A percentile compares a stretch with the other conserved stretches of the same genome.
Evolutionary conservation across 2,329 filamentous ascomycete genomes (phyloP).

Genomic region (Aspergillus fumigatiaffinis): DNA sequence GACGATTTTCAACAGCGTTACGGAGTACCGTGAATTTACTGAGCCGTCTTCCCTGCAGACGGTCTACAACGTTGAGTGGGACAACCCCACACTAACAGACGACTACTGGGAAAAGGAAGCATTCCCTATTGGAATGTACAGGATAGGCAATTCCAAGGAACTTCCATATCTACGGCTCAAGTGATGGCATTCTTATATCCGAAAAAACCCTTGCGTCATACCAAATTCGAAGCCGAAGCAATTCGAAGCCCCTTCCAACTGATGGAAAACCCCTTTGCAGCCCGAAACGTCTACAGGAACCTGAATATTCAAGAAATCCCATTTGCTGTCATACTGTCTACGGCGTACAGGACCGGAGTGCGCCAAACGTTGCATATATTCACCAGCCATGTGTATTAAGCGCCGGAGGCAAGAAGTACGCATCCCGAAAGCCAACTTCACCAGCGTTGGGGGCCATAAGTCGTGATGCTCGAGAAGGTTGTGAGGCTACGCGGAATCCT

Average conservation of each 20-base stretch:
- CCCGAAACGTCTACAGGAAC: not conserved
- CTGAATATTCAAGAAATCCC: no score
- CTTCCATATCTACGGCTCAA: not conserved
- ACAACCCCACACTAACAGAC: not conserved
- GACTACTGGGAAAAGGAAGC: not conserved
- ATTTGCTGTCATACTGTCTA: no score
- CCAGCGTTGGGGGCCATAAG: no score
- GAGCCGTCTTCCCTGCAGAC: not conserved
- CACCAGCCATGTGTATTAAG: no score
- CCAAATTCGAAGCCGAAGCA: no score
- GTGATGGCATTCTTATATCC: not conserved
- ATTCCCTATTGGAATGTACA: not conserved
- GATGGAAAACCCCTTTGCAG: not conserved
- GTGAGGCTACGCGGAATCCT: no score
- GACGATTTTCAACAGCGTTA: not conserved
- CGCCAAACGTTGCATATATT: no score
- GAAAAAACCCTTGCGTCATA: not conserved
- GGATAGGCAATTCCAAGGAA: not conserved
- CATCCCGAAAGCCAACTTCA: no score
- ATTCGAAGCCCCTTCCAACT: not conserved
- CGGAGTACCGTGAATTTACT: not conserved
- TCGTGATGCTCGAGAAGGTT: no score
- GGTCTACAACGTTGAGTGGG: not conserved
- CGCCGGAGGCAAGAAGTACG: no score
- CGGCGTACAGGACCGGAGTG: no score